A percentile compares a stretch with the other conserved stretches of the same genome.
These are phyloP conservation scores for Cyclospora cayetanensis DNA, from an alignment of 169 alveolate species.

Conservation along the genomic window DNA sequence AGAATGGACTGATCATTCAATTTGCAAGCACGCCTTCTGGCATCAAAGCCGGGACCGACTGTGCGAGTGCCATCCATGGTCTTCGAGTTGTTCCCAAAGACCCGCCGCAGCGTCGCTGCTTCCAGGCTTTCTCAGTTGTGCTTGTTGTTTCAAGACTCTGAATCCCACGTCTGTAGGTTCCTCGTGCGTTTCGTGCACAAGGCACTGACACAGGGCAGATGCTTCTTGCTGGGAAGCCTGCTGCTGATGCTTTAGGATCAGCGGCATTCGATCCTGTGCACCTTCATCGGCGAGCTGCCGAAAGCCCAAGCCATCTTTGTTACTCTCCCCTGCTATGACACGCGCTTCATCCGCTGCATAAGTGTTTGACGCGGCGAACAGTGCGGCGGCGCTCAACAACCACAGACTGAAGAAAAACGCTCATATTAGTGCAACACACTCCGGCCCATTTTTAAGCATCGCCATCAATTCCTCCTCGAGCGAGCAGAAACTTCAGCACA, in stretches of 20 bases:
- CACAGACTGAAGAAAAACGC: constrained; percentile 1
- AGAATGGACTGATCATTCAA: too few species aligned
- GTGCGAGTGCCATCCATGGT: neutral
- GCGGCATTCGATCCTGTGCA: constrained; percentile 37
- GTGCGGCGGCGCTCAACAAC: constrained; percentile 40
- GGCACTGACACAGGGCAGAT: neutral
- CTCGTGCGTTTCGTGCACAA: neutral
- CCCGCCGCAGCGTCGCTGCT: neutral
- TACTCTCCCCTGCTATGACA: neutral
- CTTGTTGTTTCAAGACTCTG: neutral
- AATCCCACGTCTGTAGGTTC: neutral
- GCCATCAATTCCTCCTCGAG: too few species aligned
- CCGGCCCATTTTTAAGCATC: too few species aligned
- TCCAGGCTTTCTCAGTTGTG: neutral
- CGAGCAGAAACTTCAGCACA: too few species aligned
- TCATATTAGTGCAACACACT: too few species aligned
- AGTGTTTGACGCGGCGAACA: constrained; percentile 9
- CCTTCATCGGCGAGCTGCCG: constrained; percentile 19
- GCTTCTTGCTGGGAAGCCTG: neutral
- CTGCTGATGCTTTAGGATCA: constrained; percentile 24
- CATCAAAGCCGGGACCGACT: neutral
- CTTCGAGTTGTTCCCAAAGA: neutral
- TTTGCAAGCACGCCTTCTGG: too few species aligned
- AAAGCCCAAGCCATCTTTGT: neutral
- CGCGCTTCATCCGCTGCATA: constrained; percentile 34